Conservation (phyloP, 768 basidiomycete species). For the Gymnopilus dilepis region DNA sequence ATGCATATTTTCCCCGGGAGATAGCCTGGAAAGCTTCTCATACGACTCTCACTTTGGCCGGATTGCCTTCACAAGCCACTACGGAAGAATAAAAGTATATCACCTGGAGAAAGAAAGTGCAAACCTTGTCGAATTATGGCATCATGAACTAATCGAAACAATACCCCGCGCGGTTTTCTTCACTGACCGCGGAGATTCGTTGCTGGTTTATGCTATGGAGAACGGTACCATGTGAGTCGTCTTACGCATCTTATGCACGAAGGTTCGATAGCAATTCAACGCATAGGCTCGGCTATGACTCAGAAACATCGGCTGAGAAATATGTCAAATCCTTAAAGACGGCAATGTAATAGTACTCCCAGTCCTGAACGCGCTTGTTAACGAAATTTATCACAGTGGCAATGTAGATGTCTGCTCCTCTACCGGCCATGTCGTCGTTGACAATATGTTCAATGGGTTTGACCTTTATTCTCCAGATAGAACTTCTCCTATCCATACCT, state of each 20-base stretch:
- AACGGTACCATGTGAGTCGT: background rate
- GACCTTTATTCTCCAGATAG: conserved; percentile 5
- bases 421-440: background rate
- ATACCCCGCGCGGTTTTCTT: background rate
- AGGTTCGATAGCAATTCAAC: background rate
- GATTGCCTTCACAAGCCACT: background rate
- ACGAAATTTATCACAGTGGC: background rate
- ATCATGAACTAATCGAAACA: background rate
- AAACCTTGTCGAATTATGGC: background rate
- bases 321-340: background rate
- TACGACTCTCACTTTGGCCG: background rate
- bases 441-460: conserved; percentile 6
- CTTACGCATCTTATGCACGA: background rate
- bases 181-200: background rate
- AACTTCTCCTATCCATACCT: conserved; percentile 4
- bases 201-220: background rate
- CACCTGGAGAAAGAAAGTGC: background rate
- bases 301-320: background rate
- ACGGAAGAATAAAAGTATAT: background rate
- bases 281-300: background rate
- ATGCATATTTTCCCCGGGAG: conserved; percentile 18
- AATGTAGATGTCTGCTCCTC: background rate
- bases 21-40: conserved; percentile 1
- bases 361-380: background rate
- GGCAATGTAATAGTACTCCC: background rate